Evolutionary conservation across 768 basidiomycete species (phyloP).

Genomic region (Saitozyma sp.): DNA sequence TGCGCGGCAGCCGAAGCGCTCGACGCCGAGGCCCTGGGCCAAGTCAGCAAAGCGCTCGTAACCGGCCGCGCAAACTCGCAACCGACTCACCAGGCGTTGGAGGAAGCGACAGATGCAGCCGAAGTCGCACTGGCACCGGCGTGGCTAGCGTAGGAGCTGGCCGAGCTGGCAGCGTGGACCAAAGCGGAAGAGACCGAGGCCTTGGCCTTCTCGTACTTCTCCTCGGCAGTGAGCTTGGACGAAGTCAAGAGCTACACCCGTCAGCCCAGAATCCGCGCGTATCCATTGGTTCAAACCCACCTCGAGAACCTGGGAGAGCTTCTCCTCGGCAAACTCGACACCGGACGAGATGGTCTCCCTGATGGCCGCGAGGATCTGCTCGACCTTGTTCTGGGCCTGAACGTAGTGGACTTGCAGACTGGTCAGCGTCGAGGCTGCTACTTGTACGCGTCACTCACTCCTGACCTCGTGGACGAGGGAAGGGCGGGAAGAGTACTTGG

Average conservation of each 20-base stretch:
- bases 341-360: slow-evolving; percentile 67
- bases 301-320: slow-evolving; percentile 56
- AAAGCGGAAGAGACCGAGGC: slow-evolving; percentile 44
- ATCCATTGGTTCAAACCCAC: slow-evolving; percentile 21
- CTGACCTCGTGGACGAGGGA: slow-evolving; percentile 65
- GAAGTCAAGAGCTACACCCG: slow-evolving; percentile 54
- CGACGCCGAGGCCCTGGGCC: slow-evolving; percentile 48
- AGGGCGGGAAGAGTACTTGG: slow-evolving; percentile 63
- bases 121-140: slow-evolving; percentile 48
- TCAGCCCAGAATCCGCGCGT: slow-evolving; percentile 11
- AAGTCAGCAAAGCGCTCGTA: slow-evolving; percentile 5
- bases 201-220: slow-evolving; percentile 51
- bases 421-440: too few relatives aligned
- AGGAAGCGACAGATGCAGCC: slow-evolving; percentile 46
- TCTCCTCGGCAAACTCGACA: slow-evolving; percentile 74
- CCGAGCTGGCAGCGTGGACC: slow-evolving; percentile 37
- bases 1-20: slow-evolving; percentile 40
- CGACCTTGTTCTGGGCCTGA: slow-evolving; percentile 62
- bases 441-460: slow-evolving; percentile 56
- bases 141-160: slow-evolving; percentile 36
- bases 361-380: slow-evolving; percentile 64
- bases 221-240: slow-evolving; percentile 47
- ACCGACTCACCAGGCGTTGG: slow-evolving; percentile 41
- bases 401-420: slow-evolving; percentile 66
- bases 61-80: background rate